Evolutionary conservation across 75 land plant genomes (phyloP).

Genomic region (Sequoiadendron giganteum): DNA sequence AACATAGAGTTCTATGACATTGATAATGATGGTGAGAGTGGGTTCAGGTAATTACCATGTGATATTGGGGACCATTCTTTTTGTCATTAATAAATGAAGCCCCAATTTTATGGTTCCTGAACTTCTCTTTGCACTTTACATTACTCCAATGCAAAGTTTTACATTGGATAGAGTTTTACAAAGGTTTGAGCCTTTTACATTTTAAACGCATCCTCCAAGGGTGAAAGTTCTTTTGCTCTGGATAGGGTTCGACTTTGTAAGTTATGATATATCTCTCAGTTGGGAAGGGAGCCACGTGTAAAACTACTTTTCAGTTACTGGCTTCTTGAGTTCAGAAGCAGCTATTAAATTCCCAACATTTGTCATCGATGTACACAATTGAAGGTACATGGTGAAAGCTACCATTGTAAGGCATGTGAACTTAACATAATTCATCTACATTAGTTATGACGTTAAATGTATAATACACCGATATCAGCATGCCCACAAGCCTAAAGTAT

Average conservation of each 20-base stretch:
- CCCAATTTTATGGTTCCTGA: background rate
- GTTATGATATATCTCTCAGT: background rate
- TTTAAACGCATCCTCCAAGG: background rate
- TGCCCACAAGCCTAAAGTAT: background rate
- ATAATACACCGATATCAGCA: background rate
- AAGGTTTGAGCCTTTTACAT: background rate
- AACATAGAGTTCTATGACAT: slow-evolving; percentile 90
- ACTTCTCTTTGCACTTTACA: background rate
- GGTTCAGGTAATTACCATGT: background rate
- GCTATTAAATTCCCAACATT: background rate
- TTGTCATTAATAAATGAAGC: background rate
- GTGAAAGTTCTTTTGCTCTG: background rate
- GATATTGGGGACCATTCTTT: background rate
- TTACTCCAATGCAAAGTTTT: background rate
- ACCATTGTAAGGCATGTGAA: background rate
- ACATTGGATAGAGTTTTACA: background rate
- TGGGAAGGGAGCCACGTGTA: background rate
- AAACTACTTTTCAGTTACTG: background rate
- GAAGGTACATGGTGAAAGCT: background rate
- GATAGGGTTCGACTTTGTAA: background rate
- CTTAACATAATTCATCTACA: background rate
- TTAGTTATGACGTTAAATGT: background rate
- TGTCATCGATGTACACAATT: background rate
- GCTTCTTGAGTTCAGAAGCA: background rate
- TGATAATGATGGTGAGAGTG: slow-evolving; percentile 23